A percentile compares a stretch with the other conserved stretches of the same genome.
Evolutionary conservation across 768 basidiomycete species (phyloP).

Genomic region (Arthromyces matolae): DNA sequence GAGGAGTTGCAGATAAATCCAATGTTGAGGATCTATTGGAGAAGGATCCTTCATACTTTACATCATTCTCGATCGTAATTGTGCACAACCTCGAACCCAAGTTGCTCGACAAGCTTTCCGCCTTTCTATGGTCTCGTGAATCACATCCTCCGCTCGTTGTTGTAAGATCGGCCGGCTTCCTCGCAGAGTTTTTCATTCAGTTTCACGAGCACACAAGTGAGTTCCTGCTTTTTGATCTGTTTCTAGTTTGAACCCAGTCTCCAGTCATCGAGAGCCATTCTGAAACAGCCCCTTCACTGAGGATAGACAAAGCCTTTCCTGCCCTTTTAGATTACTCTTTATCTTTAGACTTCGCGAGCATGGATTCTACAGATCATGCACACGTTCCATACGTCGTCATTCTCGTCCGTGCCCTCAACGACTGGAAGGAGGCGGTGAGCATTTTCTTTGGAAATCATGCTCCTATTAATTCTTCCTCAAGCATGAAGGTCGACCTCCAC

Average conservation of each 20-base stretch:
- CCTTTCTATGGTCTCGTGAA: slow-evolving; percentile 64
- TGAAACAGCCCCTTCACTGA: slow-evolving; percentile 67
- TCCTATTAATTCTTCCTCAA: slow-evolving; percentile 22
- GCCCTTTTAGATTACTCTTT: slow-evolving; percentile 70
- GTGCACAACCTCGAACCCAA: slow-evolving; percentile 70
- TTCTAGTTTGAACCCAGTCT: background rate
- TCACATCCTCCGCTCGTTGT: slow-evolving; percentile 65
- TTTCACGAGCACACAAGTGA: slow-evolving; percentile 83
- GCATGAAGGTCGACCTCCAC: slow-evolving; percentile 65
- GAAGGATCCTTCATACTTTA: slow-evolving; percentile 48
- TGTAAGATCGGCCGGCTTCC: slow-evolving; percentile 83
- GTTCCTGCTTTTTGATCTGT: slow-evolving; percentile 23
- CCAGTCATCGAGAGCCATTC: slow-evolving; percentile 88
- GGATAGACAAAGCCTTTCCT: slow-evolving; percentile 88
- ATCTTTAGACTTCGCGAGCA: slow-evolving; percentile 64
- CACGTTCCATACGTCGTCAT: slow-evolving; percentile 92
- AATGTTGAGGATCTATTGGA: slow-evolving; percentile 57
- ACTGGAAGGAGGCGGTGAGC: slow-evolving; percentile 77
- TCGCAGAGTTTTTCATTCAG: slow-evolving; percentile 86
- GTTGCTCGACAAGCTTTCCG: slow-evolving; percentile 55
- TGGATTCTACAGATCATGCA: slow-evolving; percentile 87
- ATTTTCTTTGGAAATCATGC: background rate
- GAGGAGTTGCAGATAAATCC: slow-evolving; percentile 59
- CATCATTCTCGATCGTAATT: slow-evolving; percentile 75
- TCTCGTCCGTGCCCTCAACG: slow-evolving; percentile 75